Evolutionary conservation across 2,329 filamentous ascomycete genomes (phyloP).

Genomic region (Zymoseptoria pseudotritici): DNA sequence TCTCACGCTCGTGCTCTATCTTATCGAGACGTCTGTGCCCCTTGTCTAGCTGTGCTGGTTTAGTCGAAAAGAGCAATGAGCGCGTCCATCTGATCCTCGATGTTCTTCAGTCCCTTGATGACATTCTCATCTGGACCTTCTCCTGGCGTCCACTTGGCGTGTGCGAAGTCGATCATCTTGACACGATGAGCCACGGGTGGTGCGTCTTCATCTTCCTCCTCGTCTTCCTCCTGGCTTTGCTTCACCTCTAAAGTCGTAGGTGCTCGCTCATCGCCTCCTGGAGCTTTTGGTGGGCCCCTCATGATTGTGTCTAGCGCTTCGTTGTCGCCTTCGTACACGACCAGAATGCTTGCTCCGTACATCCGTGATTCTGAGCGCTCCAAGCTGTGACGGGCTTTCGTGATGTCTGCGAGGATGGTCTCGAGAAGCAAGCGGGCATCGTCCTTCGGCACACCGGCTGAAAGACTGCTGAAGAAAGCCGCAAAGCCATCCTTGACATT

Average conservation of each 20-base stretch:
- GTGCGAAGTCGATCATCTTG: slow-evolving; percentile 94
- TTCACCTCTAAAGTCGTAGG: slow-evolving; percentile 28
- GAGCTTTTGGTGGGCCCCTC: slow-evolving; percentile 31
- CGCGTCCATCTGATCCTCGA: slow-evolving; percentile 27
- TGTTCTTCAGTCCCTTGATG: slow-evolving; percentile 54
- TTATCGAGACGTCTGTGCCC: background rate
- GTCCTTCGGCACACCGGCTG: slow-evolving; percentile 34
- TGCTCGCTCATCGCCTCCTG: slow-evolving; percentile 16
- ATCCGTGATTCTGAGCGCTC: slow-evolving; percentile 59
- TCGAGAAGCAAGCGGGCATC: slow-evolving; percentile 38
- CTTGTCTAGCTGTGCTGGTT: background rate
- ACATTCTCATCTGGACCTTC: slow-evolving; percentile 86
- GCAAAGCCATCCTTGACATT: slow-evolving; percentile 53
- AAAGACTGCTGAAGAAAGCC: slow-evolving; percentile 44
- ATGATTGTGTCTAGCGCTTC: slow-evolving; percentile 46
- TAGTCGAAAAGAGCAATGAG: slow-evolving; percentile 23
- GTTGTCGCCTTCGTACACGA: slow-evolving; percentile 59
- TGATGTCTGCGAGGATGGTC: slow-evolving; percentile 30
- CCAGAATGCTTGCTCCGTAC: slow-evolving; percentile 58
- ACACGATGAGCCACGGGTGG: slow-evolving; percentile 64
- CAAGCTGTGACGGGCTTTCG: slow-evolving; percentile 45
- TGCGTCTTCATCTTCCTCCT: slow-evolving; percentile 46
- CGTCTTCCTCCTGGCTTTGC: slow-evolving; percentile 42
- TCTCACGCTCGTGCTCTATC: background rate
- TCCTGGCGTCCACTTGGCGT: slow-evolving; percentile 76